phyloP scores from a whole-genome alignment of 2,329 filamentous ascomycete species.

The Nothophaeocryptopus gaeumannii region DNA sequence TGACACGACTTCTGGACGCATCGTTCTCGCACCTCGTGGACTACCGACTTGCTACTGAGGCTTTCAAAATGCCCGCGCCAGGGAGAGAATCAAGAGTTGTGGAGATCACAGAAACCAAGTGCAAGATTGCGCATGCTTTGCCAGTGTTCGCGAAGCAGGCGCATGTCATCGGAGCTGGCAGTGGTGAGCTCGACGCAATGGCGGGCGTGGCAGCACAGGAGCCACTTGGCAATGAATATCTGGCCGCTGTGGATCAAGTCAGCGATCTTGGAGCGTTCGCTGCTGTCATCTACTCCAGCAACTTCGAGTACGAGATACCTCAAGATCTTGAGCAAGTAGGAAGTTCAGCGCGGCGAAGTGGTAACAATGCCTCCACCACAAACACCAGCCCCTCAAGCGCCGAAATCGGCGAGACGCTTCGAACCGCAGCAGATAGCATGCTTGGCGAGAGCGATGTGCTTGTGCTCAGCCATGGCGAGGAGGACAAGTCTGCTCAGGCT shows the following conservation, averaged over 20 bases:
- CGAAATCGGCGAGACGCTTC: conserved; percentile 14
- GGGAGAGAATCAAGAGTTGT: conserved; percentile 54
- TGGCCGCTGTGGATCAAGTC: conserved; percentile 70
- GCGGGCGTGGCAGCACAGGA: conserved; percentile 28
- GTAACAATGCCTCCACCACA: conserved; percentile 7
- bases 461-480: conserved; percentile 16
- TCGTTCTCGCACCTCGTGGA: conserved; percentile 83
- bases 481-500: conserved; percentile 10
- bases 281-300: conserved; percentile 82
- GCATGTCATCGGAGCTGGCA: conserved; percentile 77
- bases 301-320: conserved; percentile 59
- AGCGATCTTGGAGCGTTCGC: conserved; percentile 78
- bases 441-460: conserved; percentile 22
- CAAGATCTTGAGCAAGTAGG: conserved; percentile 26
- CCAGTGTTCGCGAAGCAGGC: conserved; percentile 89
- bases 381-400: conserved; percentile 15
- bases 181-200: conserved; percentile 57
- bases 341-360: neutral
- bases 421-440: conserved; percentile 14
- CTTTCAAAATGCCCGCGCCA: conserved; percentile 61
- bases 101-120: conserved; percentile 48
- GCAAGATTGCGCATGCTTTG: conserved; percentile 83
- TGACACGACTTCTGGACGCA: conserved; percentile 81
- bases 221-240: conserved; percentile 46
- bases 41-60: conserved; percentile 71